Conservation (phyloP, 2,329 filamentous ascomycete species). For the Claviceps sorghi region DNA sequence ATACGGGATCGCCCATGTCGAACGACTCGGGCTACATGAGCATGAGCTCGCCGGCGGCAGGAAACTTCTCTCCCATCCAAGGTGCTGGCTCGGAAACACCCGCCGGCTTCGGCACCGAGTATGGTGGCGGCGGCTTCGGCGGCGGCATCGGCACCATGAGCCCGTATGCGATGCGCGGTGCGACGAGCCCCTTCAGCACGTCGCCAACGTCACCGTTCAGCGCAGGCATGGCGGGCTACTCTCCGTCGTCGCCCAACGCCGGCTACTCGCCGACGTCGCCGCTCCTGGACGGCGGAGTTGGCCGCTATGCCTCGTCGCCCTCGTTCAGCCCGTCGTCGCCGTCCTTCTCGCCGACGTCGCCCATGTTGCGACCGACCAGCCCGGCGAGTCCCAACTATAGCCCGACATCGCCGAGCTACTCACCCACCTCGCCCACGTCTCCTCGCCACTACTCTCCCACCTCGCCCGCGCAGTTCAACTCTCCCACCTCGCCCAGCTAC, state of each 20-base stretch:
- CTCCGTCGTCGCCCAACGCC: conserved; percentile 60
- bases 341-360: conserved; percentile 49
- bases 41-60: conserved; percentile 46
- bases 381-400: conserved; percentile 47
- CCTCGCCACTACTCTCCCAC: conserved; percentile 49
- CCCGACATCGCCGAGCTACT: conserved; percentile 52
- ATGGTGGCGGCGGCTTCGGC: conserved; percentile 35
- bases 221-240: conserved; percentile 46
- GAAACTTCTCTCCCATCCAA: conserved; percentile 65
- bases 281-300: conserved; percentile 37
- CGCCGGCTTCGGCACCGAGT: conserved; percentile 49
- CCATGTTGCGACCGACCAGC: conserved; percentile 39
- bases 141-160: conserved; percentile 36
- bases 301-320: conserved; percentile 42
- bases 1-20: conserved; percentile 66
- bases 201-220: conserved; percentile 53
- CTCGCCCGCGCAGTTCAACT: conserved; percentile 59
- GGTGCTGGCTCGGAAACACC: conserved; percentile 57
- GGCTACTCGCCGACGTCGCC: conserved; percentile 67
- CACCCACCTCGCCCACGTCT: conserved; percentile 44
- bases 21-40: conserved; percentile 50
- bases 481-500: conserved; percentile 60
- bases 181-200: conserved; percentile 63
- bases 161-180: conserved; percentile 46
- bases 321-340: conserved; percentile 50